Evolutionary conservation across 1,139 yeast genomes (phyloP).

Genomic region (Debaryomyces coudertii): DNA sequence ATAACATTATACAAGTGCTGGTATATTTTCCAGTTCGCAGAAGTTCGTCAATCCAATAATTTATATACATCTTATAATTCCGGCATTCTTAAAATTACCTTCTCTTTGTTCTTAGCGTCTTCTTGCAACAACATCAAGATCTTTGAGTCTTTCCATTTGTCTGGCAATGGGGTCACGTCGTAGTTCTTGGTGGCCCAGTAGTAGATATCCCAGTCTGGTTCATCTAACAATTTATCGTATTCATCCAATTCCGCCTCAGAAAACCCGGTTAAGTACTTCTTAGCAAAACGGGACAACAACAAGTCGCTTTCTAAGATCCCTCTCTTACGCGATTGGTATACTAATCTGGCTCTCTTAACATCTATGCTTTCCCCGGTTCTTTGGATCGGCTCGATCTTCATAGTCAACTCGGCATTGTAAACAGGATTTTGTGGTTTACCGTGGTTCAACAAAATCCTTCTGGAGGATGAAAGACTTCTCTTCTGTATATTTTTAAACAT

Average conservation of each 20-base stretch:
- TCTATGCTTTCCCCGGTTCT: conserved; percentile 76
- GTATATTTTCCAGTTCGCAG: not conserved
- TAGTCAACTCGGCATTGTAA: conserved; percentile 35
- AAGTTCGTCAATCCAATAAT: not conserved
- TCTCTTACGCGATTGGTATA: conserved; percentile 91
- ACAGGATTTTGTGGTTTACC: conserved; percentile 53
- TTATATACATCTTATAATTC: conserved; percentile 30
- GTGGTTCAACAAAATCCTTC: conserved; percentile 31
- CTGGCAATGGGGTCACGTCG: conserved; percentile 82
- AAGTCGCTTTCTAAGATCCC: conserved; percentile 95
- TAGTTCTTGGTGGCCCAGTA: conserved; percentile 94
- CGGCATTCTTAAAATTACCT: conserved; percentile 87
- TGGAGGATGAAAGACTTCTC: conserved; percentile 17
- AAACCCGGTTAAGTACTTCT: conserved; percentile 64
- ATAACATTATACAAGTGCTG: not conserved
- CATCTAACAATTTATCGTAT: conserved; percentile 83
- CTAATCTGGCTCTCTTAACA: conserved; percentile 78
- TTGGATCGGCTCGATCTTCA: conserved; percentile 74
- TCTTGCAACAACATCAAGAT: conserved; percentile 70
- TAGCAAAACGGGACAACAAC: conserved; percentile 82
- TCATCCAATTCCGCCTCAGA: conserved; percentile 74
- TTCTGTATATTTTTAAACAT: conserved; percentile 10
- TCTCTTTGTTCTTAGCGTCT: conserved; percentile 71
- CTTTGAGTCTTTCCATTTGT: conserved; percentile 72
- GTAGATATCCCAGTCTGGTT: conserved; percentile 97